Percentiles rank a stretch among this genome's conserved stretches.
phyloP scores from a whole-genome alignment of 192 early-diverging fungal genomes.

The Funneliformis geosporum region DNA sequence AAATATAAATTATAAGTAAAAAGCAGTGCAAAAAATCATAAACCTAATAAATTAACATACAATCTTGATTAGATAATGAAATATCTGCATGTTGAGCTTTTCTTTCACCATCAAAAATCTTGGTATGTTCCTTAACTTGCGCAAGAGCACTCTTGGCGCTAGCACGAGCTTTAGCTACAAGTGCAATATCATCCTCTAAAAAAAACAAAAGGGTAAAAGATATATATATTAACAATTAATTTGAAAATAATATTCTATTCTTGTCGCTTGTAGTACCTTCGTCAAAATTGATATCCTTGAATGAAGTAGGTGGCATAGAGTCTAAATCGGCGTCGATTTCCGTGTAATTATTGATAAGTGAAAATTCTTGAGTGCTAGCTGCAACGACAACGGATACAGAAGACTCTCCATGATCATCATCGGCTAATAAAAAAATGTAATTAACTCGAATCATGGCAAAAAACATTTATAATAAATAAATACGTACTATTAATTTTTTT shows the following conservation, averaged over 20 bases:
- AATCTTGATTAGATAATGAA: slow-evolving; percentile 46
- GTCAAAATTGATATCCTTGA: slow-evolving; percentile 79
- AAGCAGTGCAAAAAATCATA: neutral
- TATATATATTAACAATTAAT: neutral
- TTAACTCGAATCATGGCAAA: neutral
- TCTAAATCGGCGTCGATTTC: slow-evolving; percentile 26
- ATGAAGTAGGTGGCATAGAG: slow-evolving; percentile 15
- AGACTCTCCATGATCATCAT: slow-evolving; percentile 21
- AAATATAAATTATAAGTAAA: neutral
- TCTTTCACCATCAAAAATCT: slow-evolving; percentile 67
- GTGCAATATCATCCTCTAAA: slow-evolving; percentile 65
- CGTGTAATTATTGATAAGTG: slow-evolving; percentile 1
- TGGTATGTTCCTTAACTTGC: slow-evolving; percentile 64
- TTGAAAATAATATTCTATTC: neutral
- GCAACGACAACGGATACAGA: slow-evolving; percentile 37
- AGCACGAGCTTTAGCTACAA: slow-evolving; percentile 68
- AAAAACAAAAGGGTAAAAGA: neutral
- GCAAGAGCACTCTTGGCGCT: slow-evolving; percentile 79
- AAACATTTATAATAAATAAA: neutral
- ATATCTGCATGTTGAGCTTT: slow-evolving; percentile 41
- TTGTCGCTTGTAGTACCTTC: slow-evolving; percentile 33
- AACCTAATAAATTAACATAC: slow-evolving; percentile 37
- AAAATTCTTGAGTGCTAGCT: slow-evolving; percentile 30
- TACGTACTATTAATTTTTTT: slow-evolving; percentile 65
- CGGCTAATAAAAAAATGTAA: neutral